Evolutionary conservation across 139 green algal species (phyloP), one percentile per base, ranked within the genome.

Genomic region (Eudorina sp.): DNA sequence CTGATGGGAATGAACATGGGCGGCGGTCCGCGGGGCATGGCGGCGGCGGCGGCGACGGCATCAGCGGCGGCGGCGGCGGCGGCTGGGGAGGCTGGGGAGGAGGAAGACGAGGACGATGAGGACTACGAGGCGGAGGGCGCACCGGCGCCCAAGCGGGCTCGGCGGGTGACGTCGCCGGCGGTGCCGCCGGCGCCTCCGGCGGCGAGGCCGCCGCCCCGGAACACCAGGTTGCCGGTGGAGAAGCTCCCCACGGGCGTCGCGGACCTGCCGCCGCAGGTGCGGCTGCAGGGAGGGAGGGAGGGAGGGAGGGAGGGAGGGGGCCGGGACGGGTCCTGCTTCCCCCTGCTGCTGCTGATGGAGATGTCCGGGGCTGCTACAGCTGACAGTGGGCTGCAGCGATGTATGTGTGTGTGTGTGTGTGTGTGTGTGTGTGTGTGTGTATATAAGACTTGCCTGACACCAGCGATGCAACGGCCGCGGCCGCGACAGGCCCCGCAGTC

Each of bases 61-160:
- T n/a, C n/a, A n/a, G n/a, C n/a, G n/a, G 31, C 25, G 0, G 34
- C 1, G 69, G 8, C 4, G 38, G 40, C 23, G 5, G 70, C 8
- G 27, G 31, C 13, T 18, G 64, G n/a, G 43, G 38, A 4, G 11
- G 75, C 13, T 14, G 31, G 19, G 16, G 60, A 48, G 25, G 80
- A 76, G 3, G 58, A 86, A 41, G 80, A 86, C 45, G 60, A 76
- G 11, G 80, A 66, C 23, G 80, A 86, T 29, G 80, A 86, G 60
- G 80, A 86, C 41, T 86, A 77, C n/a, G 80, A 86, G 58, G 60
- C 80, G 9, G 80, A 86, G 80, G 80, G 38, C 41, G 48, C 18
- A 23, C 14, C 45, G 31, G 14, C 31, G 3, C 0, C 53, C n/a
- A 86, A 86, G 80, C n/a, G 78, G 13, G 53, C 78, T 0, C 53